Evolutionary conservation across 768 basidiomycete genomes (phyloP).

Genomic region (Trametes elegans): DNA sequence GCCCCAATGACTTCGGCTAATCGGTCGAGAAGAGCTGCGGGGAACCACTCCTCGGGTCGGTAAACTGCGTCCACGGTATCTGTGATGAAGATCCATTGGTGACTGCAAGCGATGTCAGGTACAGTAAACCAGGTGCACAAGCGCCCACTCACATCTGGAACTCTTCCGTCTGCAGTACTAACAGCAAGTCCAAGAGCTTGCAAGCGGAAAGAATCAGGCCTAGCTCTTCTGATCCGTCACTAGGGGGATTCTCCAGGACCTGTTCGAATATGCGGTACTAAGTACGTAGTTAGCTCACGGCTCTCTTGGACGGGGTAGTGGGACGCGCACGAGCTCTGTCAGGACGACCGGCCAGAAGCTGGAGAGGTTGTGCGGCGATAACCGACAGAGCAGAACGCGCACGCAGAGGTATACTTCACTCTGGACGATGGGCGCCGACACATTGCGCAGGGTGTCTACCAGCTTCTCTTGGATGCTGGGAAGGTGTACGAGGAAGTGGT

Average conservation of each 20-base stretch:
- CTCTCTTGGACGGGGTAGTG: neutral
- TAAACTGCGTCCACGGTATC: slow-evolving; percentile 96
- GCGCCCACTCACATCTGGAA: slow-evolving; percentile 78
- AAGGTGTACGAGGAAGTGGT: slow-evolving; percentile 85
- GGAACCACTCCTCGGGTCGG: slow-evolving; percentile 77
- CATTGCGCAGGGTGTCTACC: slow-evolving; percentile 85
- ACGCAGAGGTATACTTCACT: slow-evolving; percentile 95
- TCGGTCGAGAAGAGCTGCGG: slow-evolving; percentile 89
- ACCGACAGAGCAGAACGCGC: slow-evolving; percentile 84
- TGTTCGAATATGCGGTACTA: slow-evolving; percentile 92
- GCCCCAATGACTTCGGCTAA: slow-evolving; percentile 80
- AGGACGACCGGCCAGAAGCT: slow-evolving; percentile 97
- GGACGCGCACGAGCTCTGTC: slow-evolving; percentile 70
- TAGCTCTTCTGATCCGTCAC: slow-evolving; percentile 84
- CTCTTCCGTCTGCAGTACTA: slow-evolving; percentile 92
- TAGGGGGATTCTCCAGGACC: slow-evolving; percentile 63
- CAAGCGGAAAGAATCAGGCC: slow-evolving; percentile 82
- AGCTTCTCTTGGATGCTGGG: slow-evolving; percentile 97
- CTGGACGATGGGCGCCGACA: slow-evolving; percentile 79
- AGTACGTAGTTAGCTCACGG: neutral
- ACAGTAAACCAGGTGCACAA: neutral
- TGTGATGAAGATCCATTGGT: slow-evolving; percentile 99
- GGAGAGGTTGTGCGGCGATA: slow-evolving; percentile 87
- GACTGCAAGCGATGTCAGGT: slow-evolving; percentile 41
- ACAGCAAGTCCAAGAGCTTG: slow-evolving; percentile 91